Base-by-base conservation (phyloP, 352 stramenopile genomes). In the Phytophthora sp. region DNA sequence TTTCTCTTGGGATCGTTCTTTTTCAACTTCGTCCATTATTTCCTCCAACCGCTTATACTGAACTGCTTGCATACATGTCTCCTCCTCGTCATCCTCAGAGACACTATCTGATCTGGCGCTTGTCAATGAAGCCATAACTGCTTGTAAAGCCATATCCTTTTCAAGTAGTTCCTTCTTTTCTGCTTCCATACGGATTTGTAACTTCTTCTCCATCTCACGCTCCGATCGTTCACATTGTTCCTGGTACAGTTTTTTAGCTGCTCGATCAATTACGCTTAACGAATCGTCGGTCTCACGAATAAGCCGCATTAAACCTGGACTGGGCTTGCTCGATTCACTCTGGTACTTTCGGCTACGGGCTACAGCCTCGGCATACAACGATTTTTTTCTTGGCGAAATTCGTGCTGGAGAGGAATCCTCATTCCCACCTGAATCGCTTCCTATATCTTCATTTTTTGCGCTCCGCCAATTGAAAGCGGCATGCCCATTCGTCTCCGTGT, bases 241-340 rank as follows among this genome's bases (percentile, higher is more conserved):
- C 7, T 76, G 23, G 8, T 73, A 89, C 11, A 87, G n/a, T 18
- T 69, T 69, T 37, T 77, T 75, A 17, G 84, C 84, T 23, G 69
- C 62, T 24, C 75, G 59, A 18, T 91, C 72, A 38, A 92, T 74
- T 8, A 92, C 81, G 54, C 81, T 92, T 7, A 92, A 71, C n/a
- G 83, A 89, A 53, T 91, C 84, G 24, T 92, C 82, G 2, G 76
- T 77, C 32, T 87, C 79, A 24, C 69, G 55, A 17, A 91, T 72
- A 4, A 92, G 54, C 17, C 62, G 56, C 20, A 83, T 41, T 2
- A 92, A 66, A 17, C 42, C 58, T 39, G 69, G 68, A 17, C 73
- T 63, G 1, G 52, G 26, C 37, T 24, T 31, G 7, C 18, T 42
- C 5, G 17, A 13, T 11, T 49, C 10, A 17, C 27, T 45, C 21